These are phyloP conservation scores for Oehlia diaphana DNA, from an alignment of 192 early-diverging fungal genomes.

Conservation along the genomic window DNA sequence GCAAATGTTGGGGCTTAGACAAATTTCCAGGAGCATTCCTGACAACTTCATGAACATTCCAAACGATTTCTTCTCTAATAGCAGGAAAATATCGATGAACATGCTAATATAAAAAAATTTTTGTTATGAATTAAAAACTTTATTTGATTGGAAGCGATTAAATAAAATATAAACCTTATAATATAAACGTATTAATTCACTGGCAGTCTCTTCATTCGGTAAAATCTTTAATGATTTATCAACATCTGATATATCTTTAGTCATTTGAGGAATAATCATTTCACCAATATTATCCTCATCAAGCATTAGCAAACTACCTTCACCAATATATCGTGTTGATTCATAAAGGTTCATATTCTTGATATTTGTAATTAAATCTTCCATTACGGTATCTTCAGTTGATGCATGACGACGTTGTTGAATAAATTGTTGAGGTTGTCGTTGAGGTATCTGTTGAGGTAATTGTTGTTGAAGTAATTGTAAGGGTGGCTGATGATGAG, in stretches of 20 bases:
- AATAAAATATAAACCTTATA: not conserved
- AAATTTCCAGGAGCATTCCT: constrained; percentile 1
- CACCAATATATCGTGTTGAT: constrained; percentile 24
- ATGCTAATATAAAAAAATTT: constrained; percentile 15
- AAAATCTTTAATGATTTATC: constrained; percentile 5
- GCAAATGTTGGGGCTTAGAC: constrained; percentile 15
- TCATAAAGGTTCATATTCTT: constrained; percentile 16
- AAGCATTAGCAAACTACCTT: constrained; percentile 16
- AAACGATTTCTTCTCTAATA: not conserved
- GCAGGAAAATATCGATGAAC: constrained; percentile 23
- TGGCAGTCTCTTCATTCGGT: constrained; percentile 5
- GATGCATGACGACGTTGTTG: too few species aligned
- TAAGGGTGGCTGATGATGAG: not conserved
- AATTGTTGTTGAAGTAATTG: not conserved
- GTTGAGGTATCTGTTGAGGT: not conserved
- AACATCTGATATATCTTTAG: constrained; percentile 15
- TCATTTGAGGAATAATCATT: constrained; percentile 11
- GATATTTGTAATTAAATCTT: not conserved
- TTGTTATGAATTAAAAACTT: not conserved
- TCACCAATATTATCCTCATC: constrained; percentile 7
- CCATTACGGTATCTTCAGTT: not conserved
- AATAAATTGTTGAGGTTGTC: not conserved
- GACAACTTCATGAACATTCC: not conserved
- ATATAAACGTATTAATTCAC: constrained; percentile 3
- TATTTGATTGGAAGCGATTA: not conserved